Evolutionary conservation across 345 rosid genomes (phyloP).

Genomic region (Carallia pectinifolia): DNA sequence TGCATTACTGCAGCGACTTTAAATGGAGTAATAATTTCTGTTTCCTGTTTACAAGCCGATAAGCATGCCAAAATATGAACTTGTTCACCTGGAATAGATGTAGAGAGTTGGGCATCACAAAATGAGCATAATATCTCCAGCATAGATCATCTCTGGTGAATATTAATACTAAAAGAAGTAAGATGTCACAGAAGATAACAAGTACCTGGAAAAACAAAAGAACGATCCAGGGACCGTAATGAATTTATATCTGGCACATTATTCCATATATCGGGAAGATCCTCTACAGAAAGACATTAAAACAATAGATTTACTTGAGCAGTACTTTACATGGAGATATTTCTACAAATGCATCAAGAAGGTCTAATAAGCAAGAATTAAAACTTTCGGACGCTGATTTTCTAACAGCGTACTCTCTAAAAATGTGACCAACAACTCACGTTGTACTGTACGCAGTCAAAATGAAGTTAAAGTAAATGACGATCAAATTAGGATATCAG

Average conservation of each 20-base stretch:
- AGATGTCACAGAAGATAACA: slow-evolving; percentile 11
- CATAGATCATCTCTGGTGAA: slow-evolving; percentile 1
- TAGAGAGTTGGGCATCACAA: slow-evolving; percentile 16
- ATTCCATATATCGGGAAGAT: slow-evolving; percentile 70
- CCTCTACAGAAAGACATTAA: slow-evolving; percentile 45
- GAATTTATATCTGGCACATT: slow-evolving; percentile 58
- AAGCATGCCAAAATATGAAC: slow-evolving; percentile 85
- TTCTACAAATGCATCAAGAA: neutral
- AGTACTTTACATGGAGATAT: neutral
- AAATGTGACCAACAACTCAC: no score
- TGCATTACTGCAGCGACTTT: slow-evolving; percentile 89
- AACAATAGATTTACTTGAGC: slow-evolving; percentile 9
- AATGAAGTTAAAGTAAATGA: no score
- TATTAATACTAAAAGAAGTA: slow-evolving; percentile 16
- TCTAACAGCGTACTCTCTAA: no score
- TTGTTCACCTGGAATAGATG: slow-evolving; percentile 74
- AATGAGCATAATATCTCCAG: neutral
- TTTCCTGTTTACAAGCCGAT: slow-evolving; percentile 70
- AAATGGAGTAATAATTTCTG: slow-evolving; percentile 86
- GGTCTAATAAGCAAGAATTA: neutral
- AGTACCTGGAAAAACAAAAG: slow-evolving; percentile 90
- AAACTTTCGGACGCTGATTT: no score
- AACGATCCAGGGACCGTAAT: slow-evolving; percentile 63
- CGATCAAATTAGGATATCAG: no score
- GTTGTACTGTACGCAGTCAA: no score